Base-by-base conservation (phyloP, 2,329 filamentous ascomycete genomes). In the Diaporthe caulivora region DNA sequence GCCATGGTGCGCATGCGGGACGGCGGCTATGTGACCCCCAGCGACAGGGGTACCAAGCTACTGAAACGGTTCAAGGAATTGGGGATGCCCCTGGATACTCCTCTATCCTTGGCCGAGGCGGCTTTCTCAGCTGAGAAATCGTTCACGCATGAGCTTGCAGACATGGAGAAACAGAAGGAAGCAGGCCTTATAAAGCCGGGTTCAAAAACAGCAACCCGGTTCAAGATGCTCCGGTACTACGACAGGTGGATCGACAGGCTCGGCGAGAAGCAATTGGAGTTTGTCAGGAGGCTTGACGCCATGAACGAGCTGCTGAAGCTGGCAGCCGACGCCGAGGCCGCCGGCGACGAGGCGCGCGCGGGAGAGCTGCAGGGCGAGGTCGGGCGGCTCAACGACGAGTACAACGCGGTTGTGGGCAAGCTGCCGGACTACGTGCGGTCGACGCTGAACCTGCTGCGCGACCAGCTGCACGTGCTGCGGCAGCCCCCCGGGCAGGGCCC, bases 401-500 rank as follows among this genome's bases (percentile, higher is more conserved):
- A 73, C 44, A 75, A 75, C 42, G 73, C 83, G 51, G 80, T 82
- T 71, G 81, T 80, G 72, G 82, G 80, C 77, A 73, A 77, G 13
- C 76, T 78, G 34, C 79, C 80, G 42, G 82, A 85, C 71, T 86
- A 86, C 77, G 72, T 79, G 29, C 80, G 83, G 40, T 78, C 83
- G 62, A 53, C 55, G 26, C 18, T 60, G 44, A n/a, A 26, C 24
- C 44, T 68, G 58, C 21, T 72, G 31, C 83, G 85, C 40, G 91
- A 93, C 77, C 90, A 91, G 78, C 80, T 86, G 57, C 87, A 89
- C 76, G 76, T 88, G 21, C 85, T 87, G 77, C 80, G 83, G 65
- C 84, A 87, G 80, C 77, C 85, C 0, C 84, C 87, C 1, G 84
- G 87, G 80, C 76, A 85, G 0, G 85, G 87, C 3, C 88, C 90